These are phyloP conservation scores for Petunia secreta DNA, from an alignment of 257 asterid genomes.

Conservation along the genomic window DNA sequence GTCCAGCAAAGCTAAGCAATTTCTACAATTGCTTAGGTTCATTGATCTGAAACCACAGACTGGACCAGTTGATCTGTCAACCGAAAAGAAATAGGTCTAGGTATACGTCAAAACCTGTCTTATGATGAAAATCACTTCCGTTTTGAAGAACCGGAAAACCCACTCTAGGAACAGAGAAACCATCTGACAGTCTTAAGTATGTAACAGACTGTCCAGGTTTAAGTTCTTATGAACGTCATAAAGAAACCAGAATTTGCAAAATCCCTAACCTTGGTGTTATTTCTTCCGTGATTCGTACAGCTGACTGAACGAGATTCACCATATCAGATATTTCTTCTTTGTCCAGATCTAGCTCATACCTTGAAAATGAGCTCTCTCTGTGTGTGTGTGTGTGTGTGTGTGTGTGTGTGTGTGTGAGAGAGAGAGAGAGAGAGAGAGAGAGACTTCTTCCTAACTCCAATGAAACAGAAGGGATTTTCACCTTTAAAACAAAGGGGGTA, in stretches of 20 bases:
- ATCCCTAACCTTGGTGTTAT: slow-evolving; percentile 10
- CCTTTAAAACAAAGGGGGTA: background rate
- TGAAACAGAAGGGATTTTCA: background rate
- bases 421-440: background rate
- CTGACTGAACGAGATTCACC: background rate
- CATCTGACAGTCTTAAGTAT: background rate
- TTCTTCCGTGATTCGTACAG: background rate
- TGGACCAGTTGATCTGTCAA: slow-evolving; percentile 18
- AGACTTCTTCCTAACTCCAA: background rate
- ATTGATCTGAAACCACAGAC: slow-evolving; percentile 3
- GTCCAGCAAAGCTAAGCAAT: slow-evolving; percentile 6
- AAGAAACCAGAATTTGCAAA: slow-evolving; percentile 8
- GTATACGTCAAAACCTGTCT: slow-evolving; percentile 7
- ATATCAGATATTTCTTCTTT: slow-evolving; percentile 1
- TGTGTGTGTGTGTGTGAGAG: too few species aligned
- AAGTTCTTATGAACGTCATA: background rate
- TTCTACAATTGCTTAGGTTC: background rate
- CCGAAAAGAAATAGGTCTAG: background rate
- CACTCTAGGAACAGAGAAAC: background rate
- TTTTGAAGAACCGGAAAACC: background rate
- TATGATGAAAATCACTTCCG: too few species aligned
- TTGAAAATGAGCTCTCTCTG: background rate
- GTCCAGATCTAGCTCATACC: background rate
- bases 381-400: too few species aligned
- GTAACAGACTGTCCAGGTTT: background rate